Evolutionary conservation across 257 asterid genomes (phyloP).

Genomic region (Plantago major): DNA sequence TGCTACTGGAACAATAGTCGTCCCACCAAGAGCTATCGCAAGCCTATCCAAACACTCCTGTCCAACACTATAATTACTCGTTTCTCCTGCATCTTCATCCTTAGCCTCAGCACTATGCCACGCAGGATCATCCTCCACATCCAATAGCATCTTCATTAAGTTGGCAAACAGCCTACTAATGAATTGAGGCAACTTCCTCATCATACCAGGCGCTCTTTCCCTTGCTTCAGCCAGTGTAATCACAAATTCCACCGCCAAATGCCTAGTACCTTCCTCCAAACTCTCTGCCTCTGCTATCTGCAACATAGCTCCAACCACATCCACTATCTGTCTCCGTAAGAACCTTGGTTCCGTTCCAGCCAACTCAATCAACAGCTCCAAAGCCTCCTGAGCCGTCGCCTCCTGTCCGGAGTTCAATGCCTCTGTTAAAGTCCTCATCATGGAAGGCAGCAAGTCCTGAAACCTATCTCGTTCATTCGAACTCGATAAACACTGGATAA

Average conservation of each 20-base stretch:
- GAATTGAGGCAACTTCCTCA: conserved; percentile 96
- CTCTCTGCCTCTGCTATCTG: conserved; percentile 89
- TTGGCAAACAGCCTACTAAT: conserved; percentile 71
- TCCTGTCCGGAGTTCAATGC: conserved; percentile 80
- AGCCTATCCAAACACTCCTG: conserved; percentile 96
- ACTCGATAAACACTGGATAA: conserved; percentile 77
- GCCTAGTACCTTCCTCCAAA: conserved; percentile 91
- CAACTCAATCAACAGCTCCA: conserved; percentile 86
- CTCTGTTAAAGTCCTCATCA: conserved; percentile 98
- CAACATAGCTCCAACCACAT: conserved; percentile 90
- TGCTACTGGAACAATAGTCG: conserved; percentile 90
- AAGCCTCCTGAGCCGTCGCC: conserved; percentile 92
- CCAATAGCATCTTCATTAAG: conserved; percentile 82
- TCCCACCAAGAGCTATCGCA: conserved; percentile 86
- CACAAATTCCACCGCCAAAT: conserved; percentile 93
- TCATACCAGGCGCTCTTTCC: conserved; percentile 99
- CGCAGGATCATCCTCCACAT: conserved; percentile 83
- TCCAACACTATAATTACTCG: conserved; percentile 80
- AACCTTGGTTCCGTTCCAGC: conserved; percentile 95
- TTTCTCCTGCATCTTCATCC: conserved; percentile 97
- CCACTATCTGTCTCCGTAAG: conserved; percentile 83
- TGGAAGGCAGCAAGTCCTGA: conserved; percentile 87
- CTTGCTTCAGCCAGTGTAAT: conserved; percentile 91
- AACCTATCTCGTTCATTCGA: conserved; percentile 79
- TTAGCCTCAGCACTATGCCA: conserved; percentile 89